These are phyloP conservation scores for Peronospora belbahrii DNA, from an alignment of 352 stramenopile species.

Conservation along the genomic window DNA sequence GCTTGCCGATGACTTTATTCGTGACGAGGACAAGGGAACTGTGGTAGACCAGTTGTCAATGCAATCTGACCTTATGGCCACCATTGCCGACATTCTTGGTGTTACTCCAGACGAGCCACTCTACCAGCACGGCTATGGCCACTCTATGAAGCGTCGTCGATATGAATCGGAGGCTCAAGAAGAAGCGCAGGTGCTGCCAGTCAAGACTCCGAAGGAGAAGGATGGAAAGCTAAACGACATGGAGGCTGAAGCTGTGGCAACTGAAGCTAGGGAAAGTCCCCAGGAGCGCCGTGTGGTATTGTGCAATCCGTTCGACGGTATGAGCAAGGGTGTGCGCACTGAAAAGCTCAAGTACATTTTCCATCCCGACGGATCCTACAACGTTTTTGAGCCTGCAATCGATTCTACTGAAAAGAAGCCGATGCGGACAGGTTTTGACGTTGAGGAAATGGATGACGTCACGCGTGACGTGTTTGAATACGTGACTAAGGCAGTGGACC, in stretches of 20 bases:
- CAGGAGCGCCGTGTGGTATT: constrained; percentile 44
- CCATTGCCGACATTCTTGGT: constrained; percentile 54
- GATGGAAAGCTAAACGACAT: constrained; percentile 11
- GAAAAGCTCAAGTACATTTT: constrained; percentile 72
- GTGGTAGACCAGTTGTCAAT: constrained; percentile 53
- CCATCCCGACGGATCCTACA: constrained; percentile 53
- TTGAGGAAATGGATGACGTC: constrained; percentile 47
- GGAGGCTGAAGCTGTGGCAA: constrained; percentile 8
- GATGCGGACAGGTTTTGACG: constrained; percentile 47
- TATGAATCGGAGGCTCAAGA: constrained; percentile 11
- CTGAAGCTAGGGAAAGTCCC: constrained; percentile 13
- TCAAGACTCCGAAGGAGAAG: constrained; percentile 5
- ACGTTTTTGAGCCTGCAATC: constrained; percentile 46
- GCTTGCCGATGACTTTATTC: constrained; percentile 56
- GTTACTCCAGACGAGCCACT: constrained; percentile 42
- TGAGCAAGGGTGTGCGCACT: constrained; percentile 55
- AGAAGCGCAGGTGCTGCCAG: constrained; percentile 12
- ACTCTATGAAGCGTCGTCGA: constrained; percentile 61
- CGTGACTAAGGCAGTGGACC: constrained; percentile 45
- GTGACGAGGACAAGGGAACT: constrained; percentile 33
- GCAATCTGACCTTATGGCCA: constrained; percentile 69
- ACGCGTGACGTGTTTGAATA: constrained; percentile 41
- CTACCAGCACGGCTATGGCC: constrained; percentile 56
- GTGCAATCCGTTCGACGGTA: constrained; percentile 67
- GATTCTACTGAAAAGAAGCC: constrained; percentile 49